These are phyloP conservation scores for Mycena olivaceomarginata DNA, from an alignment of 768 basidiomycete species.

Conservation along the genomic window DNA sequence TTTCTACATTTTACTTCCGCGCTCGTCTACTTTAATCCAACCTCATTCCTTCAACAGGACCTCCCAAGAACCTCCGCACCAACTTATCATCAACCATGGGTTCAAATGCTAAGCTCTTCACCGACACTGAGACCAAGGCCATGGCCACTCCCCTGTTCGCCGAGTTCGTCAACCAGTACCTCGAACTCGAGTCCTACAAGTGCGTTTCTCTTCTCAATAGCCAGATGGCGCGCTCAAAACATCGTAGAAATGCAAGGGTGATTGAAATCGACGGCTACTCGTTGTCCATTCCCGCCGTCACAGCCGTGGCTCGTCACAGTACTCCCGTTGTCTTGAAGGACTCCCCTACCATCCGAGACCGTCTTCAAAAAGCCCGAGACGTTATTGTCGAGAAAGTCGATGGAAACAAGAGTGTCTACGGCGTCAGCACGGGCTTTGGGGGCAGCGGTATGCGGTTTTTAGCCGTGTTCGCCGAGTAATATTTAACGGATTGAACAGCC, in stretches of 20 bases:
- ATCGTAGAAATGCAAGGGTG: constrained; percentile 5
- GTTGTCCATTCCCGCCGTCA: not conserved
- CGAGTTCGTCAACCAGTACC: constrained; percentile 21
- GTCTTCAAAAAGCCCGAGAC: not conserved
- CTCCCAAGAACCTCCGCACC: not conserved
- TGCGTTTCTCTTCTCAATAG: not conserved
- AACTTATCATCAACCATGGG: not conserved
- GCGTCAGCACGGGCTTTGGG: constrained; percentile 15
- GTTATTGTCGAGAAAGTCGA: not conserved
- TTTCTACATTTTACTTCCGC: not conserved
- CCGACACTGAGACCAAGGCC: not conserved
- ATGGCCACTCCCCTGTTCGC: not conserved
- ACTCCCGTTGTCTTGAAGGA: constrained; percentile 2
- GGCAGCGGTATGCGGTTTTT: constrained; percentile 2
- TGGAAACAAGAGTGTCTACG: constrained; percentile 6
- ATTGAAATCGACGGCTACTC: constrained; percentile 10
- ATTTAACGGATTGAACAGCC: constrained; percentile 58
- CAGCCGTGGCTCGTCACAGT: not conserved
- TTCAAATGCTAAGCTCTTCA: not conserved
- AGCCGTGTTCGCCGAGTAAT: not conserved
- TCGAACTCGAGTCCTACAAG: constrained; percentile 27
- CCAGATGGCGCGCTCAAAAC: not conserved
- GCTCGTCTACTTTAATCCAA: not conserved
- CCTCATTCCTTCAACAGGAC: constrained; percentile 8
- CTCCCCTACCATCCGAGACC: not conserved